Evolutionary conservation across 2,329 filamentous ascomycete species (phyloP), one percentile per base, ranked within the genome.

Genomic region (Colletotrichum lini): DNA sequence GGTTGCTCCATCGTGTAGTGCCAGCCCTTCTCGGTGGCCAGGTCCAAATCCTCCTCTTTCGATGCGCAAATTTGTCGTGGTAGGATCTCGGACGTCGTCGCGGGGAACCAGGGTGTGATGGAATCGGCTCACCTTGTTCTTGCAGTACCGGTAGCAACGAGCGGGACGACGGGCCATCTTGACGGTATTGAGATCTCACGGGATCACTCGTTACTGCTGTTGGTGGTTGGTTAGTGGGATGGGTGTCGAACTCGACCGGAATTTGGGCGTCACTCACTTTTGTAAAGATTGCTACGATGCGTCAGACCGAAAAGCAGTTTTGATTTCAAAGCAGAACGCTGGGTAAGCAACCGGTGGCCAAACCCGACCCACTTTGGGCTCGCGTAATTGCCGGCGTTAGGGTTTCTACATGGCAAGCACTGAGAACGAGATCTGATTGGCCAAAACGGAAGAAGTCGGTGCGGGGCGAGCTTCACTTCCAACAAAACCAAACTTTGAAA

Each of bases 91-190:
- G 40, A 40, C 15, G 45, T 64, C 26, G 52, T 53, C 65, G 69
- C 47, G 44, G 26, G 30, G 44, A 60, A 59, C 42, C 58, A 70
- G 40, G 52, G 18, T 38, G 30, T 50, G 42, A 53, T 35, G 42
- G 40, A 30, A 59, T 40, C 16, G 52, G 63, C 93, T 88, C 85
- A 97, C 95, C 95, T 98, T 98, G 93, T 98, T 99, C 94, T 99
- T 99, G 95, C 96, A 99, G 94, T 99, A 99, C 84, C 96, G 93
- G 92, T 98, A 99, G 90, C 96, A 99, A 90, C 96, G 94, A 84
- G 96, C 96, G 84, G 96, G 96, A 93, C 96, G 95, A 88, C 96
- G 95, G 84, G 96, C 96, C 96, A 99, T 99, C 90, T 92, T 95
- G 92, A 92, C 90, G 87, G 89, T 74, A 88, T 87, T 90, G 70